Base-by-base conservation (phyloP, 2,329 filamentous ascomycete genomes). In the Trichoderma aggressivum region DNA sequence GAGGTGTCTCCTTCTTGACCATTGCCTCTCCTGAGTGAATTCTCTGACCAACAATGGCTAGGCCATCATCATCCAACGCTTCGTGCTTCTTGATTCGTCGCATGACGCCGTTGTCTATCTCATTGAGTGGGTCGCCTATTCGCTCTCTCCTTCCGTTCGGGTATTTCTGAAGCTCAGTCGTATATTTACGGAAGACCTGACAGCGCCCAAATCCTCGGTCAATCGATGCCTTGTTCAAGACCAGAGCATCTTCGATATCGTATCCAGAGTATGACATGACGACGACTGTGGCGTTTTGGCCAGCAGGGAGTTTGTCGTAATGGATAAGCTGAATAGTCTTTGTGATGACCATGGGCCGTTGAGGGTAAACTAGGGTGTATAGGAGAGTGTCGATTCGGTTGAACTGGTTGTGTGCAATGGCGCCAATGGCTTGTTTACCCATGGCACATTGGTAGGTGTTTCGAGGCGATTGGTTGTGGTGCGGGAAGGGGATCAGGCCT, bases 251-350 rank as follows among this genome's bases (percentile, higher is more conserved):
- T 85, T 99, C 96, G 76, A 99, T 99, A 89, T 99, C 96, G 82
- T 99, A 99, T 28, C 96, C 96, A 12, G 95, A 98, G 82, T 96
- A 99, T 62, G 94, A 98, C 96, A 99, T 99, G 82, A 99, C 96
- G 7, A 97, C 96, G 30, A 99, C 96, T 1, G 93, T 97, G 5
- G 96, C 97, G 73, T 98, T 98, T 79, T 99, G 96, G 0, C 96
- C 96, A 6, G 96, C 96, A 0, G 96, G 96, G 16, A 99, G 90
- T 79, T 98, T 97, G 82, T 99, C 96, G 79, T 98, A 99, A 76
- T 97, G 94, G 75, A 97, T 93, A 28, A 99, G 87, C 81, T 99
- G 94, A 74, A 99, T 99, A 0, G 96, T 98, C 77, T 97, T 92
- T 64, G 94, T 97, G 79, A 97, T 97, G 73, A 98, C 95, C 91